These are phyloP conservation scores for Viola odorata DNA, from an alignment of 345 rosid genomes.

Conservation along the genomic window DNA sequence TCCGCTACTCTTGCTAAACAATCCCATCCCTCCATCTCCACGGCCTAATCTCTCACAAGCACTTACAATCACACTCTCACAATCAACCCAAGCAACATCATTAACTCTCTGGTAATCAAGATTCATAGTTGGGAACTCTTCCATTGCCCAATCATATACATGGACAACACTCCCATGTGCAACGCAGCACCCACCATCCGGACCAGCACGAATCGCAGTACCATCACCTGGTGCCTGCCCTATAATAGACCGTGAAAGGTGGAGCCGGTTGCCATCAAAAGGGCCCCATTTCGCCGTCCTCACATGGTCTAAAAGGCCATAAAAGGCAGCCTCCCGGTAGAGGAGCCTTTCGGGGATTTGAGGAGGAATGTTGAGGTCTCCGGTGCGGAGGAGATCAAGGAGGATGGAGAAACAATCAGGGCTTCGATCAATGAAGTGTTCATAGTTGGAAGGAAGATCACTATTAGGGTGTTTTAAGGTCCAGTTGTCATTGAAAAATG, in stretches of 20 bases:
- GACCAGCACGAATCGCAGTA: slow-evolving; percentile 88
- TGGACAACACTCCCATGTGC: slow-evolving; percentile 92
- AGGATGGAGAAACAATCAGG: slow-evolving; percentile 86
- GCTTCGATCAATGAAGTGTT: slow-evolving; percentile 72
- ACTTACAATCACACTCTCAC: slow-evolving; percentile 54
- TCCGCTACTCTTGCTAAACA: slow-evolving; percentile 66
- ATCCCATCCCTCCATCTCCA: slow-evolving; percentile 94
- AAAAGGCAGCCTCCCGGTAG: slow-evolving; percentile 73
- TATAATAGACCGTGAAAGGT: slow-evolving; percentile 41
- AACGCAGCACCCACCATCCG: slow-evolving; percentile 90
- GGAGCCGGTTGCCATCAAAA: slow-evolving; percentile 78
- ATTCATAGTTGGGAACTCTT: slow-evolving; percentile 69
- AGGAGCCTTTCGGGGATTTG: slow-evolving; percentile 65
- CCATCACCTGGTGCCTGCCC: slow-evolving; percentile 98
- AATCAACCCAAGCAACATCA: slow-evolving; percentile 74
- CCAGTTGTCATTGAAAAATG: slow-evolving; percentile 80
- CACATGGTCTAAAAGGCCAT: slow-evolving; percentile 73
- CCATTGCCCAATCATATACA: slow-evolving; percentile 84
- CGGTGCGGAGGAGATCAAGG: slow-evolving; percentile 97
- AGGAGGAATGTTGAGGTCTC: slow-evolving; percentile 71
- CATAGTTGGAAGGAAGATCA: slow-evolving; percentile 15
- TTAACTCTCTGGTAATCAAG: slow-evolving; percentile 88
- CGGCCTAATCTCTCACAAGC: slow-evolving; percentile 78
- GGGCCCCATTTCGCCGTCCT: slow-evolving; percentile 75
- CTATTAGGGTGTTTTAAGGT: slow-evolving; percentile 26